A percentile compares a stretch with the other conserved stretches of the same genome.
Evolutionary conservation across 2,329 filamentous ascomycete genomes (phyloP).

Genomic region (Trichophyton schoenleinii): DNA sequence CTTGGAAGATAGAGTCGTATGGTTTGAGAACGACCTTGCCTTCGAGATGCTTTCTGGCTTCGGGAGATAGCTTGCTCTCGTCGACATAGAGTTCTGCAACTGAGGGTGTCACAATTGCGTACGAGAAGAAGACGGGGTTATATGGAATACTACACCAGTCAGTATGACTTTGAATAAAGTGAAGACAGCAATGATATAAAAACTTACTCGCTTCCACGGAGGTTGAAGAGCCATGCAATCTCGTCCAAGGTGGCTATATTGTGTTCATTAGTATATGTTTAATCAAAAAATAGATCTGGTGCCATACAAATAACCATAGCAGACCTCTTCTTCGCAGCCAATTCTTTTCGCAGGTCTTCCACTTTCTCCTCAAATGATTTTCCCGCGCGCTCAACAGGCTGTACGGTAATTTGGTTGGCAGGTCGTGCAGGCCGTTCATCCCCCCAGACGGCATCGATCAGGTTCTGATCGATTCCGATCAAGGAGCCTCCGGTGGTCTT

Average conservation of each 20-base stretch:
- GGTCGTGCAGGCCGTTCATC: constrained; percentile 59
- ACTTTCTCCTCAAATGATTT: constrained; percentile 76
- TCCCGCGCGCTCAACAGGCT: constrained; percentile 62
- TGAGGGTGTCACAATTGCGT: constrained; percentile 69
- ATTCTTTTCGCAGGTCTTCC: constrained; percentile 71
- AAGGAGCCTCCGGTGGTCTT: constrained; percentile 71
- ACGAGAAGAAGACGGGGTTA: constrained; percentile 97
- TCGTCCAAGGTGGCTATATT: constrained; percentile 70
- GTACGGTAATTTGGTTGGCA: constrained; percentile 56
- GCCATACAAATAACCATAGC: constrained; percentile 65
- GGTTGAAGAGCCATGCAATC: constrained; percentile 96
- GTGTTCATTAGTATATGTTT: neutral
- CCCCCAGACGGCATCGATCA: constrained; percentile 87
- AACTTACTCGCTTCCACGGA: constrained; percentile 68
- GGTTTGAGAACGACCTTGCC: constrained; percentile 62
- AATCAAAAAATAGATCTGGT: neutral
- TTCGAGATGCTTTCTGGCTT: constrained; percentile 57
- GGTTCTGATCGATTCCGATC: constrained; percentile 62
- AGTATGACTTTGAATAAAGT: constrained; percentile 2
- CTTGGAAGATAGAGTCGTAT: constrained; percentile 69
- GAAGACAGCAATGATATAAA: neutral
- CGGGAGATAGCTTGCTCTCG: constrained; percentile 57
- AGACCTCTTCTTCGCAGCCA: constrained; percentile 76
- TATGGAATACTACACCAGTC: constrained; percentile 58
- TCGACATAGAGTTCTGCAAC: constrained; percentile 75